Evolutionary conservation across 768 basidiomycete species (phyloP), one percentile per base, ranked within the genome.

Genomic region (Kwoniella sp.): DNA sequence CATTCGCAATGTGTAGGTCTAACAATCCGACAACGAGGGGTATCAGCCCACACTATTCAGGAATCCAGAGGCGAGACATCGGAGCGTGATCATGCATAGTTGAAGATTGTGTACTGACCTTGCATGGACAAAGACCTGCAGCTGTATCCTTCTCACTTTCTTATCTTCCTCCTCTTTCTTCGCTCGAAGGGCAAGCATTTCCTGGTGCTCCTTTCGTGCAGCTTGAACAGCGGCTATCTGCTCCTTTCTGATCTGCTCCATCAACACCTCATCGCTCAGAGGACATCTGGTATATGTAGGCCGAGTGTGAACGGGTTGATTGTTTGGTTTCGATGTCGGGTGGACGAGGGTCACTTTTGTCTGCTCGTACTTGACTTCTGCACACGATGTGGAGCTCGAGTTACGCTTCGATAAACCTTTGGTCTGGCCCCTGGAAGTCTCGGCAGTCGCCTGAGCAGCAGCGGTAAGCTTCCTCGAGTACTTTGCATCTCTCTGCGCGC

Each of bases 51-150:
- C n/a, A n/a, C n/a, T n/a, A n/a, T n/a, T n/a, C n/a, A n/a, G n/a
- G n/a, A n/a, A n/a, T n/a, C n/a, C n/a, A n/a, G n/a, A n/a, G n/a
- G n/a, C n/a, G n/a, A n/a, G n/a, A n/a, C n/a, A n/a, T n/a, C n/a
- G n/a, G n/a, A n/a, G n/a, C n/a, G n/a, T n/a, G n/a, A 33, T 13
- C 33, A 6, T 6, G 33, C 6, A 33, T 13, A 33, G 33, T 13
- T 33, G 33, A 33, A 33, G 33, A 6, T 13, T 44, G 40, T 10
- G 40, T 10, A 29, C 69, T 68, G 24, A 73, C 74, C 68, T 62
- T 17, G 74, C 74, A 68, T 73, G 74, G 2, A 76, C 72, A 53
- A 71, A 73, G 0, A 76, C 74, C 63, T 76, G 74, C 19, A 73
- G 24, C 48, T 76, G 74, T 26, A 78, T 75, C 25, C 72, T 50